phyloP scores from a whole-genome alignment of 305 asterid genomes.

The Striga hermonthica region DNA sequence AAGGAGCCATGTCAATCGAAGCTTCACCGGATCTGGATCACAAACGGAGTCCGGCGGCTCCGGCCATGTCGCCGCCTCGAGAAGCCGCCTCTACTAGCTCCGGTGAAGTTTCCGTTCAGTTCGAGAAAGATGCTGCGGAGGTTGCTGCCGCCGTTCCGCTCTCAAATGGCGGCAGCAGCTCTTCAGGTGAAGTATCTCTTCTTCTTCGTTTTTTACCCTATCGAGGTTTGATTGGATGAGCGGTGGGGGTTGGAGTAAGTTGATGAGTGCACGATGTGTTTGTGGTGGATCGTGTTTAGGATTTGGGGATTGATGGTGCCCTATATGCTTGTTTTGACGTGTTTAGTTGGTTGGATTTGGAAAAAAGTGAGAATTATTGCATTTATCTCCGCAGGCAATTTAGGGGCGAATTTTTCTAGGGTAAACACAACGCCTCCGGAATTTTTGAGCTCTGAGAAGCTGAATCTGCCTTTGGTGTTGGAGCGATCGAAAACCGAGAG shows the following conservation, averaged over 20 bases:
- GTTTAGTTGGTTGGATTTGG: slow-evolving; percentile 13
- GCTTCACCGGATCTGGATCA: slow-evolving; percentile 35
- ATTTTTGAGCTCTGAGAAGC: slow-evolving; percentile 36
- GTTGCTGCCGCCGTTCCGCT: slow-evolving; percentile 22
- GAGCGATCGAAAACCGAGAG: slow-evolving; percentile 64
- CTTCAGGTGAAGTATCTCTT: slow-evolving; percentile 33
- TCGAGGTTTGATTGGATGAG: slow-evolving; percentile 4
- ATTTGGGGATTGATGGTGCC: slow-evolving; percentile 5
- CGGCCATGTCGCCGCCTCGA: slow-evolving; percentile 28
- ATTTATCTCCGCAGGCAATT: slow-evolving; percentile 42
- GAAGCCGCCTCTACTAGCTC: slow-evolving; percentile 33
- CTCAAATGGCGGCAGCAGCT: slow-evolving; percentile 29
- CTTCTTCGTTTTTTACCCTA: too few species aligned
- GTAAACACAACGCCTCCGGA: slow-evolving; percentile 43
- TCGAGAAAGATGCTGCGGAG: slow-evolving; percentile 28
- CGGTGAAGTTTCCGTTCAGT: slow-evolving; percentile 31
- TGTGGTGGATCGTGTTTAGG: neutral
- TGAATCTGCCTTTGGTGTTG: slow-evolving; percentile 34
- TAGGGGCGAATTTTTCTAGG: slow-evolving; percentile 38
- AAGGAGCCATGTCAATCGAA: slow-evolving; percentile 16
- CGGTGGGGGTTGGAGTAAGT: neutral
- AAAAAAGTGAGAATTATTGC: slow-evolving; percentile 25
- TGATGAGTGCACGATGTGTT: neutral
- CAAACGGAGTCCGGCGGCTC: slow-evolving; percentile 27
- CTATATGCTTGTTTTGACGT: too few species aligned